Evolutionary conservation across 1,139 yeast species (phyloP).

Genomic region (Magnusiomyces sp.): DNA sequence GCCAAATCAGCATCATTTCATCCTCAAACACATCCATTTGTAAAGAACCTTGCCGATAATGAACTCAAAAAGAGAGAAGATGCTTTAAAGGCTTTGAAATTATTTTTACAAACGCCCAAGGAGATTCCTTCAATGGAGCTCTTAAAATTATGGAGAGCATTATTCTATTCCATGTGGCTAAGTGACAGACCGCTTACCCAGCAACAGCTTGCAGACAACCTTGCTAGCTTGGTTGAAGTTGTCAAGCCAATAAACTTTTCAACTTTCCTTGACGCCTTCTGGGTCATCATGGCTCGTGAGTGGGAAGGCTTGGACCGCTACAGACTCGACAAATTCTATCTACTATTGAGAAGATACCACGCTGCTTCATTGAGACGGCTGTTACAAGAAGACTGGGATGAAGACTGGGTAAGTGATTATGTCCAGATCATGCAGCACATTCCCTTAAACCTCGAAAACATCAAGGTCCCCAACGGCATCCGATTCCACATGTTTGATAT

Average conservation of each 20-base stretch:
- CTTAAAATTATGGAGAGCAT: conserved; percentile 88
- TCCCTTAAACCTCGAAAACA: conserved; percentile 30
- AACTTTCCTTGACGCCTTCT: conserved; percentile 64
- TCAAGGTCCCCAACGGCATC: conserved; percentile 62
- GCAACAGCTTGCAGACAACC: conserved; percentile 66
- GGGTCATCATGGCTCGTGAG: conserved; percentile 70
- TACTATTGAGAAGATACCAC: conserved; percentile 70
- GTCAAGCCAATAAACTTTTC: conserved; percentile 40
- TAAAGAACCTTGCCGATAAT: conserved; percentile 77
- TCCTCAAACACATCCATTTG: conserved; percentile 40
- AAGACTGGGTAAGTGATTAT: conserved; percentile 40
- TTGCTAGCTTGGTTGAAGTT: conserved; percentile 49
- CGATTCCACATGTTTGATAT: conserved; percentile 83
- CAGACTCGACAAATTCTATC: conserved; percentile 82
- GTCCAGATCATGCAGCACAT: conserved; percentile 32
- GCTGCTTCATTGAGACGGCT: conserved; percentile 57
- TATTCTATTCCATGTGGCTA: conserved; percentile 89
- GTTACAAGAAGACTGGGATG: conserved; percentile 49
- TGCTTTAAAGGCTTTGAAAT: conserved; percentile 60
- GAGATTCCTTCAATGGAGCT: conserved; percentile 46
- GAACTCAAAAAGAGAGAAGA: conserved; percentile 49
- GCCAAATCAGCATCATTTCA: background rate
- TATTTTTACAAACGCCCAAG: conserved; percentile 42
- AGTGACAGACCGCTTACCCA: conserved; percentile 90
- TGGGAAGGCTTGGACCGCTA: conserved; percentile 69